These are phyloP conservation scores for Triticum timopheevii DNA, from an alignment of 176 grass and related monocot species.

Conservation along the genomic window DNA sequence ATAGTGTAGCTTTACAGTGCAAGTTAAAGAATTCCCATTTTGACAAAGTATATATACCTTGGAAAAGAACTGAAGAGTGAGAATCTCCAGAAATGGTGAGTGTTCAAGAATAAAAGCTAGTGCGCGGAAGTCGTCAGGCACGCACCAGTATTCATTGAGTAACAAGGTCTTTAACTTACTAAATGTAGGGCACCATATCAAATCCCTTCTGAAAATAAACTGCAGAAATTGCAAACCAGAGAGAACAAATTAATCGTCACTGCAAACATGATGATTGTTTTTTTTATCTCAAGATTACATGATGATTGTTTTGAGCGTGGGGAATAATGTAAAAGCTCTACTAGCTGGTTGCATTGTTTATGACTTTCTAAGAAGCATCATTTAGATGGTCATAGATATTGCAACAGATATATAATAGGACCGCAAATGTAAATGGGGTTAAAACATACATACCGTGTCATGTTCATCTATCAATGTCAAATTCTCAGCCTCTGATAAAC, in stretches of 20 bases:
- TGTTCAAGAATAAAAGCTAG: slow-evolving; percentile 20
- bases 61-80: slow-evolving; percentile 26
- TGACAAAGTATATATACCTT: background rate
- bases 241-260: background rate
- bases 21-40: background rate
- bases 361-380: background rate
- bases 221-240: background rate
- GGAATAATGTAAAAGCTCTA: background rate
- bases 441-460: slow-evolving; percentile 7
- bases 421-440: background rate
- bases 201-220: slow-evolving; percentile 22
- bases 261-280: background rate
- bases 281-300: background rate
- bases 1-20: background rate
- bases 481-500: slow-evolving; percentile 26
- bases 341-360: background rate
- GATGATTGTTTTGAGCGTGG: background rate
- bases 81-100: slow-evolving; percentile 19
- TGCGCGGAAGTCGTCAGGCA: background rate
- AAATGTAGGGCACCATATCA: slow-evolving; percentile 3
- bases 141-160: slow-evolving; percentile 21
- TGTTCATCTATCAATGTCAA: slow-evolving; percentile 19
- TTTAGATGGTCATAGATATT: background rate
- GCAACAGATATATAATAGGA: background rate
- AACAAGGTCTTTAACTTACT: background rate